A percentile compares a stretch with the other conserved stretches of the same genome.
Evolutionary conservation across 208 protist species (phyloP).

Genomic region (Novymonas esmeraldas): DNA sequence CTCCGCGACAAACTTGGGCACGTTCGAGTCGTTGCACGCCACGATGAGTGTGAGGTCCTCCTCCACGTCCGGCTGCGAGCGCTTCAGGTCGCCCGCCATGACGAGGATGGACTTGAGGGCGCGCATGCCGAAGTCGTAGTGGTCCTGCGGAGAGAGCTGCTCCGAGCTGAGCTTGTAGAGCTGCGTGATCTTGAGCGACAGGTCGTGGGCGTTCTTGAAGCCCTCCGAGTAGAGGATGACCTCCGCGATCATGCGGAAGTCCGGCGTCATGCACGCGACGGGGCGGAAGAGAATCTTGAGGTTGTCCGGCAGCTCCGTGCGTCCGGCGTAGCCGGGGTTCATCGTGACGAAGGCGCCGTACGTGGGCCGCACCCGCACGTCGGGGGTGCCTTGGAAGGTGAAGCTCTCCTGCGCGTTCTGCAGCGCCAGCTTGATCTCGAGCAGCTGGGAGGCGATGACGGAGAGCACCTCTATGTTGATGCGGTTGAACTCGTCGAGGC

Average conservation of each 20-base stretch:
- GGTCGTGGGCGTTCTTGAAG: conserved; percentile 94
- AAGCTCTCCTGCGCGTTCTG: conserved; percentile 86
- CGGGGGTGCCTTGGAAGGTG: conserved; percentile 95
- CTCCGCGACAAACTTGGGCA: conserved; percentile 99
- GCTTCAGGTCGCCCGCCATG: conserved; percentile 98
- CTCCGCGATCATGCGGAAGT: conserved; percentile 98
- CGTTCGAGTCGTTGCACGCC: conserved; percentile 97
- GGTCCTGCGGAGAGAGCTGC: conserved; percentile 97
- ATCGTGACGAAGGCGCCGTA: conserved; percentile 99
- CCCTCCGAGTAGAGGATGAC: conserved; percentile 98
- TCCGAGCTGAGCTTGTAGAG: conserved; percentile 98
- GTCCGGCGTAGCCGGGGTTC: conserved; percentile 99
- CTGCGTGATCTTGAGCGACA: conserved; percentile 98
- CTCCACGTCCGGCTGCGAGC: conserved; percentile 94
- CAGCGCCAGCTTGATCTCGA: conserved; percentile 96
- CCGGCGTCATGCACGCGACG: conserved; percentile 98
- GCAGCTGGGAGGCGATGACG: conserved; percentile 97
- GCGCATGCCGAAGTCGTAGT: conserved; percentile 99
- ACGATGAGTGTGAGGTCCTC: conserved; percentile 98
- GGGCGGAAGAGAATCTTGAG: conserved; percentile 98
- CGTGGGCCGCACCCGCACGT: conserved; percentile 93
- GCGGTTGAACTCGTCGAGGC: conserved; percentile 99
- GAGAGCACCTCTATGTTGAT: conserved; percentile 99
- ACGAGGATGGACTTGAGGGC: conserved; percentile 98
- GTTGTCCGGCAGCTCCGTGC: conserved; percentile 99